Percentiles rank a stretch among this genome's conserved stretches.
Evolutionary conservation across 495 filamentous ascomycete genomes (phyloP).

Genomic region (Astrocystis sublimbata): DNA sequence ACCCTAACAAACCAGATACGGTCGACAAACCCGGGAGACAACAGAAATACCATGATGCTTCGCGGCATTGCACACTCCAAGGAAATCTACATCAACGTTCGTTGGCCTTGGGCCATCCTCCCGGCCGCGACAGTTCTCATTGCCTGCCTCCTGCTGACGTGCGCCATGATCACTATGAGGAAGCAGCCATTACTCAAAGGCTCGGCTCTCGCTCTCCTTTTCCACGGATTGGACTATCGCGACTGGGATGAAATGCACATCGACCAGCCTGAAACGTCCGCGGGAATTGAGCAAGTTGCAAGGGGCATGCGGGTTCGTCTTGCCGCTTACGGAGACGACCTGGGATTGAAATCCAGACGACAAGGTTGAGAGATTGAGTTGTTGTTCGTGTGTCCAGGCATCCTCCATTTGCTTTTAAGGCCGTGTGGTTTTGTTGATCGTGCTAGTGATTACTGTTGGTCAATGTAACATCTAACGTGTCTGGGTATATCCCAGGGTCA

Average conservation of each 20-base stretch:
- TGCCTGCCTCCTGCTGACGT: not conserved
- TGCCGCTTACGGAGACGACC: not conserved
- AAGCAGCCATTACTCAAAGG: not conserved
- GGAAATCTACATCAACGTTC: constrained; percentile 5
- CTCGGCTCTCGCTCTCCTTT: not conserved
- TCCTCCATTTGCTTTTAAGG: not conserved
- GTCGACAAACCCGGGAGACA: not conserved
- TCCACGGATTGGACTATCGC: constrained; percentile 1
- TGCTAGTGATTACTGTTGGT: too few species aligned
- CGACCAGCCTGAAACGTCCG: not conserved
- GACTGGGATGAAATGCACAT: not conserved
- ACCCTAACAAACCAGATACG: constrained; percentile 2
- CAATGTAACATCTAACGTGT: too few species aligned
- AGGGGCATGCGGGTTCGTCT: not conserved
- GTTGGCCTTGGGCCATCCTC: constrained; percentile 4
- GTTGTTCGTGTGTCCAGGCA: not conserved
- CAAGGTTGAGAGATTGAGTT: not conserved
- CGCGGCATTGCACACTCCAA: not conserved
- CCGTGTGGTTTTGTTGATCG: too few species aligned
- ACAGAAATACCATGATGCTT: not conserved
- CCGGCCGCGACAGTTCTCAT: not conserved
- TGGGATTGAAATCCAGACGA: not conserved
- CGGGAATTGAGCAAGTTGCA: not conserved
- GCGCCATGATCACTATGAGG: not conserved
- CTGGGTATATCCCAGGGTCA: too few species aligned